Evolutionary conservation across 2,329 filamentous ascomycete species (phyloP), one percentile per base, ranked within the genome.

Genomic region (Aureobasidium melanogenum): DNA sequence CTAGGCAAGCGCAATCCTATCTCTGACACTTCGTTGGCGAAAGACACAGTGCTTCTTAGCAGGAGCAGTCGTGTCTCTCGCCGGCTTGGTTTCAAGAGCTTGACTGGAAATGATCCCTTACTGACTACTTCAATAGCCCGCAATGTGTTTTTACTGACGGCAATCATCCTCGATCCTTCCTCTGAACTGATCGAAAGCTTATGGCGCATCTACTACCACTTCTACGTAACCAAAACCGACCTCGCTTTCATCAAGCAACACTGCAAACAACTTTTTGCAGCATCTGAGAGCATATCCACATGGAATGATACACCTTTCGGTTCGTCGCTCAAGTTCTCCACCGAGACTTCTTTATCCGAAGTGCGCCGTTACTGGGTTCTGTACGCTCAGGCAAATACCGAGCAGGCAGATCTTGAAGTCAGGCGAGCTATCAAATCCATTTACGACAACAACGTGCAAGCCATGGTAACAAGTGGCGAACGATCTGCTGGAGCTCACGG

Each of bases 141-240:
- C 2, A 85, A 86, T 67, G 68, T 80, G 32, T 64, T 85, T 2
- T 69, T 84, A 0, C 72, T 84, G 34, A 79, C 78, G 0, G 68
- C 85, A 2, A 69, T 85, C 41, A 54, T 80, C 7, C 80, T 82
- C n/a, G 66, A 73, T 30, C 62, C 48, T 5, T 3, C 22, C 32
- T 7, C 32, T 12, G 34, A 8, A 41, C 2, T 26, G 8, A 22
- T 17, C 68, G 7, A 62, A 70, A 0, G 64, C 64, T 24, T 54
- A 5, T 85, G 82, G 82, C 76, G 81, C 61, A 70, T 82, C 38
- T 86, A 82, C 70, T 84, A 84, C 68, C 75, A 84, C 64, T 66
- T 81, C 4, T 76, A 75, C 39, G 63, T 86, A 5, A 74, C 77
- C 51, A 63, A 72, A 0, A 47, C 69, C 2, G 72, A 77, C 2